phyloP scores from a whole-genome alignment of 768 basidiomycete genomes.

The Ramaria rubella region DNA sequence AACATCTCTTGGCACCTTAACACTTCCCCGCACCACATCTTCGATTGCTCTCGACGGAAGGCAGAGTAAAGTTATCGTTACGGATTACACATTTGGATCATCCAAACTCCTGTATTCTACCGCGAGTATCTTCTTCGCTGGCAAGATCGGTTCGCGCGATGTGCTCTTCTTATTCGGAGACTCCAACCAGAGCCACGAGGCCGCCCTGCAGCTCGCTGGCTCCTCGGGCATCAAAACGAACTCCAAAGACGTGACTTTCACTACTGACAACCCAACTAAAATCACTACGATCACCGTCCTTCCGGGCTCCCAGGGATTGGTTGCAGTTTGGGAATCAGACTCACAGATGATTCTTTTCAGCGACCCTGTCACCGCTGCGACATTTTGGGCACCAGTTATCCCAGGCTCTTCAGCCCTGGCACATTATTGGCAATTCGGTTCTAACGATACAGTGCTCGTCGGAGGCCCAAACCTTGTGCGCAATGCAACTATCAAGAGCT shows the following conservation, averaged over 20 bases:
- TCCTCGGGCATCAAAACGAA: neutral
- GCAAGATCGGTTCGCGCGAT: constrained; percentile 55
- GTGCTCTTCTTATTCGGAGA: constrained; percentile 59
- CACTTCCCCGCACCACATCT: constrained; percentile 48
- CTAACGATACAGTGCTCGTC: constrained; percentile 57
- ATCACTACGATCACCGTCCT: constrained; percentile 42
- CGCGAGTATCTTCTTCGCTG: constrained; percentile 62
- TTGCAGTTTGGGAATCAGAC: constrained; percentile 60
- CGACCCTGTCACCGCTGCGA: constrained; percentile 57
- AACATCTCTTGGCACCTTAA: constrained; percentile 44
- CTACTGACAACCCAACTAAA: neutral
- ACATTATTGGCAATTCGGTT: constrained; percentile 69
- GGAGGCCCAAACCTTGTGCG: constrained; percentile 43
- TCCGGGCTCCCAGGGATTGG: constrained; percentile 48
- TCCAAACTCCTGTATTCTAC: constrained; percentile 63
- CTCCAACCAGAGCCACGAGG: constrained; percentile 38
- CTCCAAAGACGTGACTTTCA: neutral
- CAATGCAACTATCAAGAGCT: constrained; percentile 29
- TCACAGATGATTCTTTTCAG: constrained; percentile 63
- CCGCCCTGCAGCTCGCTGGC: constrained; percentile 39
- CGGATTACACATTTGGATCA: constrained; percentile 64
- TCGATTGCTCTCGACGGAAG: constrained; percentile 59
- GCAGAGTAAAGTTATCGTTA: constrained; percentile 66
- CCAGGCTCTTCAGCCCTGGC: constrained; percentile 37
- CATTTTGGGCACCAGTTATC: constrained; percentile 73